Base-by-base conservation (phyloP, 768 basidiomycete genomes). In the Phaffia australis region DNA sequence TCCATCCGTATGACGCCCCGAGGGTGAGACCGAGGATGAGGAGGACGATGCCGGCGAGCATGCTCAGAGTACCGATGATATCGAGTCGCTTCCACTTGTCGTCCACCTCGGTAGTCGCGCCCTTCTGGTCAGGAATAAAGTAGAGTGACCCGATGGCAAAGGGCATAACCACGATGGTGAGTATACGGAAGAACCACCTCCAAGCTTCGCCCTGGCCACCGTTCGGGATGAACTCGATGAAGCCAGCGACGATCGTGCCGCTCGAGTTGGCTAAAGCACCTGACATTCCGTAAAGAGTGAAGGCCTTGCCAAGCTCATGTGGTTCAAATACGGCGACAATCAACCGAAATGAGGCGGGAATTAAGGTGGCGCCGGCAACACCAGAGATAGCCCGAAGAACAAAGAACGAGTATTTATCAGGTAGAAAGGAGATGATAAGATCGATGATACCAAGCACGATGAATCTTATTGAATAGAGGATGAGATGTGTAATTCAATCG, bases 301-400 rank as follows among this genome's bases (percentile, higher is more conserved):
- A 70, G 0, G 71, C 72, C 14, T 25, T 57, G 3, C 55, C 46
- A 4, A 69, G 66, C 50, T 73, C 70, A 27, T 69, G 27, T 21
- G 64, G 64, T 19, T 66, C 62, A 23, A 71, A 74, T 0, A 71
- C 59, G 6, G 62, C 49, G 25, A 60, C 56, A 65, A 74, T 73
- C 9, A 74, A 52, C 14, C 71, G 60, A 42, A 65, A 71, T 0
- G 82, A 79, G 3, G 81, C 80, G 4, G 82, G 82, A 51, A 83
- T 78, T 15, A 80, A 80, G 75, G 82, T 73, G 1, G 81, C 78
- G 21, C 81, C 82, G 18, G 76, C 57, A 59, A 75, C 69, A 18
- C 84, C 83, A 69, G 76, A 80, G 11, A 84, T 58, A 2, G 81
- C 83, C 70, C 84, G 78, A 0, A 85, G 72, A 51, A 82, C 76